Evolutionary conservation across 768 basidiomycete genomes (phyloP).

Genomic region (Hygrophorus pudorinus): DNA sequence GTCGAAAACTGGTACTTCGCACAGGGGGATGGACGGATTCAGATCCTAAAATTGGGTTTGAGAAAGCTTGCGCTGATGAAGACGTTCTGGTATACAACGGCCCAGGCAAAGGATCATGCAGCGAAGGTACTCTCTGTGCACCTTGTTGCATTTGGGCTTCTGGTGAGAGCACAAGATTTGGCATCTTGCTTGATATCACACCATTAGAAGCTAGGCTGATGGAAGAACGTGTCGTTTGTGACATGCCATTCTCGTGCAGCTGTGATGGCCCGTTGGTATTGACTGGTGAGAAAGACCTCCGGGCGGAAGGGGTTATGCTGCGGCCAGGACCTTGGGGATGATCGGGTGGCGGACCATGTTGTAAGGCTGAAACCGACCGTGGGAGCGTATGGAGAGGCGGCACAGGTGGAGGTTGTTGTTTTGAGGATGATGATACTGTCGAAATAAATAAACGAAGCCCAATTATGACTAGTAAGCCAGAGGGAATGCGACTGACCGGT

Average conservation of each 20-base stretch:
- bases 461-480: neutral
- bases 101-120: constrained; percentile 13
- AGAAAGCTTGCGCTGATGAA: constrained; percentile 23
- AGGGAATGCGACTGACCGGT: constrained; percentile 43
- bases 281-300: no score
- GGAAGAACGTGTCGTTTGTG: no score
- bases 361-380: constrained; percentile 8
- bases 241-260: no score
- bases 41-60: constrained; percentile 22
- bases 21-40: constrained; percentile 26
- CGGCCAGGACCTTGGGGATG: no score
- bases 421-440: constrained; percentile 35
- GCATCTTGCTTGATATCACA: constrained; percentile 10
- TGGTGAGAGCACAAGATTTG: constrained; percentile 15
- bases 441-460: constrained; percentile 1
- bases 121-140: constrained; percentile 15
- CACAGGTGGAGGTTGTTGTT: constrained; percentile 29
- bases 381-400: constrained; percentile 6
- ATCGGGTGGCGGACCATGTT: constrained; percentile 3
- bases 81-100: constrained; percentile 14
- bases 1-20: constrained; percentile 24
- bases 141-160: constrained; percentile 22
- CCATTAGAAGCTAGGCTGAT: no score
- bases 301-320: no score
- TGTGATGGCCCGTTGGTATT: no score